phyloP scores from a whole-genome alignment of 176 grass and related monocot genomes.

The Carex littledalei region DNA sequence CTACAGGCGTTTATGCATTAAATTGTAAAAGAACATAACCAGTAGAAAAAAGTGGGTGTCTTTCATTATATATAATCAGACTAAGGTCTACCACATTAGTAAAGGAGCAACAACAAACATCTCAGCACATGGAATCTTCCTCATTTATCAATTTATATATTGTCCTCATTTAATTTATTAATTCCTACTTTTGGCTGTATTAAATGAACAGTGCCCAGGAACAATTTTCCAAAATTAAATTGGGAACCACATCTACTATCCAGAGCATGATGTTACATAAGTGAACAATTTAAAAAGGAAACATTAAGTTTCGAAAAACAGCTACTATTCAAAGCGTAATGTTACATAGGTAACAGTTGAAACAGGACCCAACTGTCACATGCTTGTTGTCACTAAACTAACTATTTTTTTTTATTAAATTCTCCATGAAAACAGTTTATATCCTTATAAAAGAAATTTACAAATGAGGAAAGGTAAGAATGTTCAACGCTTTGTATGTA shows the following conservation, averaged over 20 bases:
- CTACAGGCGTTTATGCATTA: background rate
- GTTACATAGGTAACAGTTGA: background rate
- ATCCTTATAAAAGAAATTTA: background rate
- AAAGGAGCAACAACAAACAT: background rate
- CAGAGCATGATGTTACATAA: background rate
- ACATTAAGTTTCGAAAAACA: background rate
- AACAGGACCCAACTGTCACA: background rate
- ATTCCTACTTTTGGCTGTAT: background rate
- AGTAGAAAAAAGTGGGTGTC: background rate
- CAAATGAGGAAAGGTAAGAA: background rate
- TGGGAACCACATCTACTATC: background rate
- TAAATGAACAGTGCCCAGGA: background rate
- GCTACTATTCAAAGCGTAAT: background rate
- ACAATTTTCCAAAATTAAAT: background rate
- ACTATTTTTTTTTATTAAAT: background rate
- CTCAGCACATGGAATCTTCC: background rate
- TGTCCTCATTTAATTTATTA: background rate
- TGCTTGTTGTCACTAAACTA: background rate
- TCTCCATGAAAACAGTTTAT: background rate
- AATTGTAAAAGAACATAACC: background rate
- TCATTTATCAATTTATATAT: background rate
- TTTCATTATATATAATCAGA: background rate
- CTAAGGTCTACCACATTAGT: background rate
- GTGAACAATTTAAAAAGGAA: background rate
- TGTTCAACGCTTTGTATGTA: background rate